A percentile compares a stretch with the other conserved stretches of the same genome.
Conservation (phyloP, 75 land plant genomes). For the Picea sitchensis region DNA sequence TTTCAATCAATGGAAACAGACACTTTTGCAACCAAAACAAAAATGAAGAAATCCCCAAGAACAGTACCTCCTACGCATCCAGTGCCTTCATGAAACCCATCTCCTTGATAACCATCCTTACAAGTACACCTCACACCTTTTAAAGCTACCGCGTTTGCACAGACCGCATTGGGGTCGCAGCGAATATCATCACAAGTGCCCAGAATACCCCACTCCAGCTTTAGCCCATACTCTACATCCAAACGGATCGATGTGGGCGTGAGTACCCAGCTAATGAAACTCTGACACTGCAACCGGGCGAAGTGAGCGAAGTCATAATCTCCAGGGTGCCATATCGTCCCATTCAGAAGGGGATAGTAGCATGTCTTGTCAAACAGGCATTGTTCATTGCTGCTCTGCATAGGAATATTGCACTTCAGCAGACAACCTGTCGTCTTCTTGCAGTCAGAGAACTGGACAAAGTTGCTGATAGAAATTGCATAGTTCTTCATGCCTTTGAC, state of each 20-base stretch:
- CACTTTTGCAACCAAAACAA: too few species aligned
- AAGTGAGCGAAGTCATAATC: too few species aligned
- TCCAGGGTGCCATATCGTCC: too few species aligned
- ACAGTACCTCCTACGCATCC: constrained; percentile 44
- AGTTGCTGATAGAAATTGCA: too few species aligned
- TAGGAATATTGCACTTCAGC: too few species aligned
- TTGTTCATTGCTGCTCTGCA: too few species aligned
- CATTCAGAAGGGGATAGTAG: too few species aligned
- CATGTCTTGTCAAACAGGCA: too few species aligned
- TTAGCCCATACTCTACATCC: not conserved
- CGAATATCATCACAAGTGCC: not conserved
- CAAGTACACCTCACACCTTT: constrained; percentile 36
- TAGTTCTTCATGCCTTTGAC: too few species aligned
- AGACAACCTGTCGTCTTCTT: too few species aligned
- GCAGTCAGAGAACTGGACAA: too few species aligned
- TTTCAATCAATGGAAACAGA: not conserved
- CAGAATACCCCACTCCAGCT: constrained; percentile 8
- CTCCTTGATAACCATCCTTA: constrained; percentile 41
- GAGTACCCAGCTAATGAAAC: not conserved
- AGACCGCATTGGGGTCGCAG: not conserved
- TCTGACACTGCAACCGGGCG: too few species aligned
- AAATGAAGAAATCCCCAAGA: not conserved
- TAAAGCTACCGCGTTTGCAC: not conserved
- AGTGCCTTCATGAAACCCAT: constrained; percentile 35
- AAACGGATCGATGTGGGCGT: not conserved